Evolutionary conservation across 495 filamentous ascomycete genomes (phyloP), one percentile per base, ranked within the genome.

Genomic region (Pseudomonodictys pantanalensis): DNA sequence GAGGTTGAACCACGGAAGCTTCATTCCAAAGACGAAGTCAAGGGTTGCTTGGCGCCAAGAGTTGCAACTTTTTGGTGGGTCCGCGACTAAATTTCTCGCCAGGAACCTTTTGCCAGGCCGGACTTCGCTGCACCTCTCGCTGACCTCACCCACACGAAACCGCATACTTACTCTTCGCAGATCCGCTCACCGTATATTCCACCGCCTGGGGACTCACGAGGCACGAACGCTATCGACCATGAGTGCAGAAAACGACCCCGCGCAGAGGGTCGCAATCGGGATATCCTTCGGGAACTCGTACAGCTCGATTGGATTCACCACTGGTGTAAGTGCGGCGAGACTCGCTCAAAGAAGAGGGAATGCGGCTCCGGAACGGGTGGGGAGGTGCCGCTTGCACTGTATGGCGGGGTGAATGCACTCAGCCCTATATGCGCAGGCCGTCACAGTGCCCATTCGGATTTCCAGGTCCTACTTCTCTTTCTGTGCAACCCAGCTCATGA

Each of bases 281-380:
- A 90, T 98, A 72, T 89, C 91, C 49, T 97, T 97, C 79, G 95
- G 93, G 73, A 98, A 98, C 76, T 90, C 89, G 47, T 93, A 91
- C 81, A 96, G 92, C 77, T 96, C 91, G 50, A 97, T 98, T 76
- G 93, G 92, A 64, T 87, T 84, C 69, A 90, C 91, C 29, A 82
- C 86, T 42, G 72, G 73, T 60, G 83, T 86, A 79, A 55, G 84
- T 73, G 26, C n/a, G 22, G 18, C n/a, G 18, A 35, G 12, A 12
- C 18, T 3, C 22, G 15, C 15, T 35, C n/a, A 33, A 41, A 10
- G n/a, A 30, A 10, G n/a, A n/a, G n/a, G n/a, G n/a, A n/a, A n/a
- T n/a, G n/a, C n/a, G n/a, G n/a, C n/a, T n/a, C n/a, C n/a, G n/a
- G n/a, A n/a, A n/a, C n/a, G n/a, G n/a, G n/a, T n/a, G n/a, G n/a